These are phyloP conservation scores for Apocynum venetum DNA, from an alignment of 257 asterid genomes.

Conservation along the genomic window DNA sequence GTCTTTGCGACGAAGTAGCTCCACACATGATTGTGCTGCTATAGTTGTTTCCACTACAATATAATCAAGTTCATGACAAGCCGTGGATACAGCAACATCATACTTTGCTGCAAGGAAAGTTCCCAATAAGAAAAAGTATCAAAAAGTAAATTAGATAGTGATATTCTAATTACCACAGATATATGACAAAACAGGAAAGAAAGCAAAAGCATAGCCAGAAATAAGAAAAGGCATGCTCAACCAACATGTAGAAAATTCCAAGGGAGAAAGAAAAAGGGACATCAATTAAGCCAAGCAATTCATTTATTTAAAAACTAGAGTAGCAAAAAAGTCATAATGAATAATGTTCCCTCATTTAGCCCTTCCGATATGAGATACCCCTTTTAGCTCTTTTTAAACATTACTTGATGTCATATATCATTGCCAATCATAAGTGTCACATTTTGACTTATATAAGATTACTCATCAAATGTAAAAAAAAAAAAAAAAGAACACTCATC, in stretches of 20 bases:
- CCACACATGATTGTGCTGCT: slow-evolving; percentile 83
- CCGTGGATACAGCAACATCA: slow-evolving; percentile 92
- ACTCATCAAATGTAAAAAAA: background rate
- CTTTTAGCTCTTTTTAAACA: background rate
- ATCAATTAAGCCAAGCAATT: background rate
- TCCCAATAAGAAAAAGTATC: background rate
- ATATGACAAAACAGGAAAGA: background rate
- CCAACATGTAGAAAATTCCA: background rate
- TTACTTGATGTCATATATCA: background rate
- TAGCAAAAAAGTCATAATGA: background rate
- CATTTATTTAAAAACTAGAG: background rate
- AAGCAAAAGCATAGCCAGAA: background rate
- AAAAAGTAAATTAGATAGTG: background rate
- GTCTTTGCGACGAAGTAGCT: slow-evolving; percentile 70
- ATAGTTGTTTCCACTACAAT: slow-evolving; percentile 89
- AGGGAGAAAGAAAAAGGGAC: background rate
- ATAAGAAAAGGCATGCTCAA: background rate
- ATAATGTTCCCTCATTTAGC: background rate
- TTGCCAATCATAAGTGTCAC: background rate
- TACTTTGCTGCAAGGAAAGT: slow-evolving; percentile 54
- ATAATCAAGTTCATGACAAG: slow-evolving; percentile 88
- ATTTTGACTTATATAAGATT: background rate
- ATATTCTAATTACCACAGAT: background rate
- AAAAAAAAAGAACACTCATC: background rate
- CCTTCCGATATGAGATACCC: background rate